Conservation (phyloP, 202 grass and related monocot genomes). For the Musa balbisiana region DNA sequence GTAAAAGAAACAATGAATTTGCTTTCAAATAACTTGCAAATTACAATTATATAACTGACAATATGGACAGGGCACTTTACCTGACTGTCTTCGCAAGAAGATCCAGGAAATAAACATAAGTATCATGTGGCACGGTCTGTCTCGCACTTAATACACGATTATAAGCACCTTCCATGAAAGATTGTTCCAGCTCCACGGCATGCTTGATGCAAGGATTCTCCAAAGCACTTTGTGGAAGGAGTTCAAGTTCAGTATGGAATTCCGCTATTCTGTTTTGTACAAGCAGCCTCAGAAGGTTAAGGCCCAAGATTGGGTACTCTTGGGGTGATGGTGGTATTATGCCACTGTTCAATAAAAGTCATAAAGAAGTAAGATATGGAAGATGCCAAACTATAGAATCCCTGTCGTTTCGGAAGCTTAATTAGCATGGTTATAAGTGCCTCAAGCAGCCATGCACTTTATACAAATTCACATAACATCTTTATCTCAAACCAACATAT, state of each 20-base stretch:
- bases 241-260: constrained; percentile 81
- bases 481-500: too few relatives aligned
- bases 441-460: neutral
- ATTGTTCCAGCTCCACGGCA: constrained; percentile 64
- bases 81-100: constrained; percentile 53
- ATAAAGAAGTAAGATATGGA: neutral
- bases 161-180: constrained; percentile 81
- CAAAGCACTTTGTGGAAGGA: constrained; percentile 44
- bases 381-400: neutral
- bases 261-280: constrained; percentile 72
- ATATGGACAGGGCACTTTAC: constrained; percentile 21
- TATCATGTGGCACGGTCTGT: constrained; percentile 56
- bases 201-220: constrained; percentile 75
- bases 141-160: constrained; percentile 35
- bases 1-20: constrained; percentile 7
- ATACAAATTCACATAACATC: neutral
- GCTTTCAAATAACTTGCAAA: constrained; percentile 11
- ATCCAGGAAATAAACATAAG: constrained; percentile 64
- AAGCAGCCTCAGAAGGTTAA: constrained; percentile 76
- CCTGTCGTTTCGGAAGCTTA: neutral
- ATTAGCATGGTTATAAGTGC: neutral
- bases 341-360: constrained; percentile 35
- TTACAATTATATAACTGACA: constrained; percentile 5
- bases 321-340: constrained; percentile 49
- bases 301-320: constrained; percentile 65